These are phyloP conservation scores for Albugo candida DNA, from an alignment of 352 stramenopile species.

Conservation along the genomic window DNA sequence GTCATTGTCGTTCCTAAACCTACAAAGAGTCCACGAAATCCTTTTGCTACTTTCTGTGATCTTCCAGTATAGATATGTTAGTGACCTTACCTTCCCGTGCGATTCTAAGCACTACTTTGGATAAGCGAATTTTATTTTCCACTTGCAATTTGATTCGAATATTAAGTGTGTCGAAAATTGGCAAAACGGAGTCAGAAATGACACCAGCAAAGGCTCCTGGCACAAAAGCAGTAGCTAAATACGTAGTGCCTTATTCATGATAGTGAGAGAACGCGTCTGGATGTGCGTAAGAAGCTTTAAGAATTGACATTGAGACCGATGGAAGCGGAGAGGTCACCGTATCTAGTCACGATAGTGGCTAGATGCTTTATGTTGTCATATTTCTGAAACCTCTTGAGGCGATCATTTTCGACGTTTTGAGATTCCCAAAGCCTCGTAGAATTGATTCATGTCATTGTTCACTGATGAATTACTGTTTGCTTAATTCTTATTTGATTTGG, in stretches of 20 bases:
- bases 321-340: too few relatives aligned
- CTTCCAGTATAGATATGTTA: background rate
- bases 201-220: constrained; percentile 50
- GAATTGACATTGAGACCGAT: too few relatives aligned
- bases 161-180: constrained; percentile 67
- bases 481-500: background rate
- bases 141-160: constrained; percentile 68
- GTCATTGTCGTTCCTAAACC: constrained; percentile 54
- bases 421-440: constrained; percentile 59
- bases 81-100: background rate
- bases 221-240: constrained; percentile 12
- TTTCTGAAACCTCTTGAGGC: too few relatives aligned
- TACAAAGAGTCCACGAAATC: constrained; percentile 45
- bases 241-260: background rate
- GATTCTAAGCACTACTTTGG: background rate
- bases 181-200: constrained; percentile 52
- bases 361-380: too few relatives aligned
- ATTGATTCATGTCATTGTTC: constrained; percentile 49
- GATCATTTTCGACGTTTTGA: constrained; percentile 29
- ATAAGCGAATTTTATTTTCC: constrained; percentile 6
- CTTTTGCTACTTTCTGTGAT: constrained; percentile 14
- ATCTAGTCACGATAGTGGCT: too few relatives aligned
- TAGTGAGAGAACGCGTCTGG: too few relatives aligned
- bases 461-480: constrained; percentile 12
- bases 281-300: too few relatives aligned